Conservation (phyloP, 805 yeast genomes). For the Metschnikowia picachoensis region DNA sequence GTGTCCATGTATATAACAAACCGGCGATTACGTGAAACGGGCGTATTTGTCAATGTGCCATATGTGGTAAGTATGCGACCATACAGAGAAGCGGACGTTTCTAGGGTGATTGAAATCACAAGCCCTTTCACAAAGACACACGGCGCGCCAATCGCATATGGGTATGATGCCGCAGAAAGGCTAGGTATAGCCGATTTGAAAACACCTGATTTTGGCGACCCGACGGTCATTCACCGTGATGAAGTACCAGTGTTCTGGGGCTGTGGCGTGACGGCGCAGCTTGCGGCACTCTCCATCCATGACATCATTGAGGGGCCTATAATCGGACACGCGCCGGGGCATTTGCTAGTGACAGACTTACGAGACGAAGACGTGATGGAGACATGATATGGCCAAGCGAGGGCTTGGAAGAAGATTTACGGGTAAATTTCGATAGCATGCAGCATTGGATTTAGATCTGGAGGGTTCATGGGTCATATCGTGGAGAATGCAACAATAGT, state of each 20-base stretch:
- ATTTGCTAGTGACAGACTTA: constrained; percentile 33
- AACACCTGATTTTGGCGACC: constrained; percentile 37
- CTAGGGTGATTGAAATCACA: constrained; percentile 28
- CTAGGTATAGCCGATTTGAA: constrained; percentile 31
- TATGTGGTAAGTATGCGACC: constrained; percentile 45
- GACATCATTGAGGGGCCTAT: constrained; percentile 25
- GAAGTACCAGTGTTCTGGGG: constrained; percentile 45
- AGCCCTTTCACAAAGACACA: constrained; percentile 28
- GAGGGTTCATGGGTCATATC: too few relatives aligned
- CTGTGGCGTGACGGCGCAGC: constrained; percentile 42
- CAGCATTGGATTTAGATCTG: too few relatives aligned
- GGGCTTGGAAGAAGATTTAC: too few relatives aligned
- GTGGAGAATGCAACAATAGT: too few relatives aligned
- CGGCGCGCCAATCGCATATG: constrained; percentile 44
- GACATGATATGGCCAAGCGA: too few relatives aligned
- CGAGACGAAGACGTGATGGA: constrained; percentile 19
- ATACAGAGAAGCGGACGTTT: constrained; percentile 25
- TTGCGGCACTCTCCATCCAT: constrained; percentile 27
- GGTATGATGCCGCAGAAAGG: constrained; percentile 30
- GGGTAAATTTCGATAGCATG: too few relatives aligned
- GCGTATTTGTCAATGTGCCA: constrained; percentile 25
- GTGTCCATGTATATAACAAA: constrained; percentile 15
- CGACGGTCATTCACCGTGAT: constrained; percentile 24
- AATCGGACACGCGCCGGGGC: constrained; percentile 35
- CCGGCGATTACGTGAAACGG: constrained; percentile 22